phyloP scores from a whole-genome alignment of 2,329 filamentous ascomycete species.

The Cladosporium austrohemisphaericum region DNA sequence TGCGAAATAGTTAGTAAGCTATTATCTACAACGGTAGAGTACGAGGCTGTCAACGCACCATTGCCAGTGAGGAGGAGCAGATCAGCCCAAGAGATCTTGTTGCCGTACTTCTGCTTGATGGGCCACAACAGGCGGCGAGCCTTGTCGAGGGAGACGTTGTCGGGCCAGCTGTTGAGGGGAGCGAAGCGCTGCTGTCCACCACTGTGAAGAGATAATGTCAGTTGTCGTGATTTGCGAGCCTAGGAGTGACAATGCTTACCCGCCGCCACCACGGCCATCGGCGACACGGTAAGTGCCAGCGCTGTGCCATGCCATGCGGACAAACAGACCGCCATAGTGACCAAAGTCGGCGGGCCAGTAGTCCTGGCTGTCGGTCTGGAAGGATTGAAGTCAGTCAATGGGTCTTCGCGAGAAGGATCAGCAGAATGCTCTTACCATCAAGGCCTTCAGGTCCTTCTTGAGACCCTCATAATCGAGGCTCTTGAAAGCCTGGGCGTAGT shows the following conservation, averaged over 20 bases:
- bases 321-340: constrained; percentile 75
- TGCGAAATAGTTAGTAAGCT: background rate
- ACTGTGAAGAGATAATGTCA: constrained; percentile 30
- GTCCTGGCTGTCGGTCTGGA: constrained; percentile 65
- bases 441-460: constrained; percentile 67
- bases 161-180: constrained; percentile 77
- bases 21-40: background rate
- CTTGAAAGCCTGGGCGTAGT: constrained; percentile 71
- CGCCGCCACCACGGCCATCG: constrained; percentile 72
- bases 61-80: constrained; percentile 68
- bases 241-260: constrained; percentile 32
- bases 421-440: constrained; percentile 50
- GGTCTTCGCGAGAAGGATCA: background rate
- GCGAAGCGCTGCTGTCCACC: constrained; percentile 74
- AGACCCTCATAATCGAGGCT: constrained; percentile 65
- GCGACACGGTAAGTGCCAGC: constrained; percentile 73
- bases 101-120: constrained; percentile 80
- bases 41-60: constrained; percentile 29
- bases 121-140: constrained; percentile 75
- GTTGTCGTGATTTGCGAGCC: too few relatives aligned
- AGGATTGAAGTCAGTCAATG: background rate
- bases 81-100: constrained; percentile 79
- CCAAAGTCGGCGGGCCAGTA: constrained; percentile 82
- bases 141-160: constrained; percentile 76
- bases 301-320: constrained; percentile 79